Base-by-base conservation (phyloP, 148 eudicot genomes). In the Euryodendron excelsum region DNA sequence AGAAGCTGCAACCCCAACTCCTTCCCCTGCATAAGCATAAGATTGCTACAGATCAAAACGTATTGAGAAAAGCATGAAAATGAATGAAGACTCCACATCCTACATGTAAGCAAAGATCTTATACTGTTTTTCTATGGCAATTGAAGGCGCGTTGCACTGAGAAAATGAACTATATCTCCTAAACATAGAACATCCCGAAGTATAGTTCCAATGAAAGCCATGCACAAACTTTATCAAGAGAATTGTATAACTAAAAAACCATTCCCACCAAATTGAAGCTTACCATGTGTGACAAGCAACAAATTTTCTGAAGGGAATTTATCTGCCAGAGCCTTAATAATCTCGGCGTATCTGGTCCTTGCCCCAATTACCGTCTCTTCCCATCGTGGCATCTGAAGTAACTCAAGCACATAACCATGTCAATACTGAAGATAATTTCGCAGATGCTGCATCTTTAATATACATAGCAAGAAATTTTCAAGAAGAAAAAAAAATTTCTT, bases 251-350 rank as follows among this genome's bases (percentile, higher is more conserved):
- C 7, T 27, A 14, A 47, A 8, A 48, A 45, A 25, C 21, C 5
- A 37, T 68, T 68, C 14, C 25, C 59, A 9, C 41, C 5, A 34
- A 65, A 77, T 68, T n/a, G 73, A 82, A 73, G 75, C 90, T 86
- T 86, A 96, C 99, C 99, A 62, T 96, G 99, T 6, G 98, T 89
- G 69, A 96, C 92, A 50, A 96, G 82, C 93, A 96, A 83, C 85
- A 96, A 80, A 74, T 96, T 96, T 60, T 96, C 95, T 0, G 92
- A 84, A 84, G 98, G 99, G 79, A 88, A 92, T 80, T 89, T 92
- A 84, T 96, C 89, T 67, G 98, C 99, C 81, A 96, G 92, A 12
- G 89, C 88, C 59, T 85, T 89, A 50, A 91, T 83, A 78, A 92
- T 80, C 3, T 80, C 41, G 66, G 69, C 85, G 62, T 93, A 96